Conservation (phyloP, 1,139 yeast species). For the Magnusiomyces magnusii region DNA sequence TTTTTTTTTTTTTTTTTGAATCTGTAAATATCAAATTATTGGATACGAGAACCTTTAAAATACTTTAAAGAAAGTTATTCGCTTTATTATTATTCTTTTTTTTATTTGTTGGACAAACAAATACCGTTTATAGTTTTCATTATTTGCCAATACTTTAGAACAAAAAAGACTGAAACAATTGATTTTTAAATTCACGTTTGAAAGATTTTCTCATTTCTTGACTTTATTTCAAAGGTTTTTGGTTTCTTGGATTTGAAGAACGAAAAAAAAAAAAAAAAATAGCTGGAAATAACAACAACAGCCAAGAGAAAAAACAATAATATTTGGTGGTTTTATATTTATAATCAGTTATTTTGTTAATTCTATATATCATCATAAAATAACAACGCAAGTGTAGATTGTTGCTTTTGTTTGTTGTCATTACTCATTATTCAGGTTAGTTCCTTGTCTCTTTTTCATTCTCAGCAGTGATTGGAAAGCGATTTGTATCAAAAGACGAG, state of each 20-base stretch:
- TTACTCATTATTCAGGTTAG: background rate
- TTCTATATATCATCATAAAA: too few species aligned
- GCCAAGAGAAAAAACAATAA: too few species aligned
- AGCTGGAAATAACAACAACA: background rate
- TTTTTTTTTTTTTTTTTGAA: background rate
- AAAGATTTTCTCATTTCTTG: background rate
- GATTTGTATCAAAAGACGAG: too few species aligned
- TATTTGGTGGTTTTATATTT: too few species aligned
- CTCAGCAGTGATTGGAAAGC: background rate
- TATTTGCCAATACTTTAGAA: too few species aligned
- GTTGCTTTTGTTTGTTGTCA: too few species aligned
- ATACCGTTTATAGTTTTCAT: too few species aligned
- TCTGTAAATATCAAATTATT: background rate
- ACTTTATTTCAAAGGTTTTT: background rate
- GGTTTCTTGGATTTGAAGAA: background rate
- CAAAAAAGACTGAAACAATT: too few species aligned
- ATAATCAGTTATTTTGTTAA: too few species aligned
- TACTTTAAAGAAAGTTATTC: background rate
- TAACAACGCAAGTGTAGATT: background rate
- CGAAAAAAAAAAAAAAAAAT: background rate
- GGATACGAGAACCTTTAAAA: background rate
- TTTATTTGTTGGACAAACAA: background rate
- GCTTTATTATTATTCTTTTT: background rate
- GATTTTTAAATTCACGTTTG: too few species aligned
- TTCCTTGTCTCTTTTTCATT: background rate